A percentile compares a stretch with the other conserved stretches of the same genome.
Evolutionary conservation across 2,329 filamentous ascomycete genomes (phyloP).

Genomic region (Ceratocystis huliohia): DNA sequence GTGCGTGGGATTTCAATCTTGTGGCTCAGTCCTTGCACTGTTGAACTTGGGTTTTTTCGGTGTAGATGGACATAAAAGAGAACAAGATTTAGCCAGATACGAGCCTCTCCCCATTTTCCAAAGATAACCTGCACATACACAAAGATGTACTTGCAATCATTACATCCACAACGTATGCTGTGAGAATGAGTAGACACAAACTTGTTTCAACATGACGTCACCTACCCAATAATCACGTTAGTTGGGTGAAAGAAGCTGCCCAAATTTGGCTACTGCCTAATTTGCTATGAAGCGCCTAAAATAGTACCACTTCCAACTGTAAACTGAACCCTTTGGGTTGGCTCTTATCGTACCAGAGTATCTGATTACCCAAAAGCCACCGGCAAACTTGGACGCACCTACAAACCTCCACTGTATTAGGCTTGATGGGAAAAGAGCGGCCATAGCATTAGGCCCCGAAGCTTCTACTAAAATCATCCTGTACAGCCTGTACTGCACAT

Average conservation of each 20-base stretch:
- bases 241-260: not conserved
- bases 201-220: not conserved
- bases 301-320: not conserved
- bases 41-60: no score
- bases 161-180: no score
- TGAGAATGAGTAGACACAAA: not conserved
- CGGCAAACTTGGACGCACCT: no score
- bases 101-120: no score
- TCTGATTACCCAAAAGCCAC: no score
- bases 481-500: not conserved
- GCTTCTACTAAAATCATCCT: not conserved
- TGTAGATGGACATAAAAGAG: no score
- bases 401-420: not conserved
- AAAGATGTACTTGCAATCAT: not conserved
- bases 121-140: no score
- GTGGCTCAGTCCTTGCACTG: no score
- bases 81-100: no score
- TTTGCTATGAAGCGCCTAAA: not conserved
- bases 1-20: no score
- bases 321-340: not conserved
- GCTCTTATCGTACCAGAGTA: not conserved
- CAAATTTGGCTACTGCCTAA: not conserved
- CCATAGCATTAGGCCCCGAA: not conserved
- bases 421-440: not conserved
- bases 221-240: not conserved